Percentiles rank a stretch among this genome's conserved stretches.
Evolutionary conservation across 371 early-diverging fungal genomes (phyloP).

Genomic region (Conidiobolus incongruus): DNA sequence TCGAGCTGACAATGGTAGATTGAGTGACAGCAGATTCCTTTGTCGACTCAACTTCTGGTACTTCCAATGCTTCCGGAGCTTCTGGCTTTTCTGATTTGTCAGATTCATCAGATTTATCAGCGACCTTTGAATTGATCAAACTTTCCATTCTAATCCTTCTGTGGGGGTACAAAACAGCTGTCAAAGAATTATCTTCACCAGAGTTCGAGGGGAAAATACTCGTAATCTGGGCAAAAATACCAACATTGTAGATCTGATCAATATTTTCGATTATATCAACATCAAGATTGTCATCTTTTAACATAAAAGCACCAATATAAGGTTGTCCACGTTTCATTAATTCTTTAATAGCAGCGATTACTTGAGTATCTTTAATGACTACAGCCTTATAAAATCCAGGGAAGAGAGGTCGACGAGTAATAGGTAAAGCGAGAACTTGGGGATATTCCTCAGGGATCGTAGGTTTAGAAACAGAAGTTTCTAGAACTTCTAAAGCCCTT

Average conservation of each 20-base stretch:
- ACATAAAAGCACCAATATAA: constrained; percentile 80
- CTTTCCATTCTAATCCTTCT: constrained; percentile 64
- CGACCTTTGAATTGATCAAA: constrained; percentile 19
- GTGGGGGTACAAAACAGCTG: constrained; percentile 87
- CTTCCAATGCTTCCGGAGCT: no score
- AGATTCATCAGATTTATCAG: neutral
- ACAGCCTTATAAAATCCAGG: constrained; percentile 95
- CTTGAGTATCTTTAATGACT: constrained; percentile 78
- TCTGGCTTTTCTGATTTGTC: no score
- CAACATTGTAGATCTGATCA: constrained; percentile 68
- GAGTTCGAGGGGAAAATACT: constrained; percentile 73
- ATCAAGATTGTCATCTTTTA: constrained; percentile 70
- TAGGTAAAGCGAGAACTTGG: constrained; percentile 77
- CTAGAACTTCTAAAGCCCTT: no score
- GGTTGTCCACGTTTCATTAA: constrained; percentile 79
- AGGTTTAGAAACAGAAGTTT: no score
- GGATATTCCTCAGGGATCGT: constrained; percentile 71
- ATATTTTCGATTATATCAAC: constrained; percentile 53
- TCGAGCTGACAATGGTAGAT: no score
- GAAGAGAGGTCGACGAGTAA: constrained; percentile 81
- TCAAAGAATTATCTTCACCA: constrained; percentile 58
- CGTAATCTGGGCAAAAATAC: constrained; percentile 94
- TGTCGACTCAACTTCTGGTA: no score
- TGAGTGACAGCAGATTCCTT: no score
- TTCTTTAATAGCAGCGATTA: constrained; percentile 74